Base-by-base conservation (phyloP, 208 protist genomes). In the Leishmania guyanensis region DNA sequence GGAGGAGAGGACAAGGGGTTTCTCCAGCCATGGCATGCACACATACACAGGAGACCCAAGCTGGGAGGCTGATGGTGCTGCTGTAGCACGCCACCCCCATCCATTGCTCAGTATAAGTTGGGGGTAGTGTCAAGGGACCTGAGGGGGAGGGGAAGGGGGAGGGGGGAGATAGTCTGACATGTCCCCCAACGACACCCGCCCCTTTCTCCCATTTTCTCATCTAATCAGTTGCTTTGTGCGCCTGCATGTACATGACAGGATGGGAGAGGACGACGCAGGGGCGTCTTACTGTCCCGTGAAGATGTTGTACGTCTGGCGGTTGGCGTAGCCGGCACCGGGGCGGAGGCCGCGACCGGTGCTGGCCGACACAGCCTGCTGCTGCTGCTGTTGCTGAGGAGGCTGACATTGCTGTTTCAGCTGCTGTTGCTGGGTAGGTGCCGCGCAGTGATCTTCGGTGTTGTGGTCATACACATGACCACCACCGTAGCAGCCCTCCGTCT, bases 221-320 rank as follows among this genome's bases (percentile, higher is more conserved):
- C 53, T 14, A 14, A 56, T 56, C 53, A 14, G 22, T 56, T 4
- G 53, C 53, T 12, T 14, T 56, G 53, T 20, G 16, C 53, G 6
- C 29, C 53, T 56, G 53, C 53, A 20, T 20, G 53, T 20, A 56
- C 53, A 26, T 22, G 53, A 46, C 20, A 29, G 33, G 3, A 26
- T 14, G 22, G 68, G 68, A 5, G 68, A 14, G 68, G 43, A 33
- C 68, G 51, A 36, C n/a, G 36, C 16, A 53, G 48, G 2, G 64
- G 16, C 22, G 6, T 17, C 20, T 77, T 90, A 95, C 71, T 97
- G 76, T 2, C 93, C 93, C 16, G 90, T 95, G 84, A 97, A 95
- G 64, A 97, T 94, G 75, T 97, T 97, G 81, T 95, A 97, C 33
- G 93, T 97, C 83, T 95, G 91, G 22, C 85, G 83, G 88, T 95